Conservation (phyloP, 805 yeast species). For the Candida chauliodis region DNA sequence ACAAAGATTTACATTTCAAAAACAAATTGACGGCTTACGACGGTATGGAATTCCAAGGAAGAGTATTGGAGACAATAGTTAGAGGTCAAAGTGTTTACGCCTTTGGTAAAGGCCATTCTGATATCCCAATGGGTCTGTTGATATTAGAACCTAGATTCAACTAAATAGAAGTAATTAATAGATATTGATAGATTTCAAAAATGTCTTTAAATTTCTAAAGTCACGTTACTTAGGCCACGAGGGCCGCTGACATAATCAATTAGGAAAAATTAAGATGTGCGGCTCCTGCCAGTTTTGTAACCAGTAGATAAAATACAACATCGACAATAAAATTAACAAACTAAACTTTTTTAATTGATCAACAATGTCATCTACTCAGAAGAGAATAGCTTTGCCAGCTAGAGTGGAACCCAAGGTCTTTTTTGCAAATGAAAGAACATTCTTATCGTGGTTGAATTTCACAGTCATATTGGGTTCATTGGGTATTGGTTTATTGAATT, state of each 20-base stretch:
- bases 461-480: constrained; percentile 97
- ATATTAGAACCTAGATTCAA: constrained; percentile 55
- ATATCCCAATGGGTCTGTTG: constrained; percentile 54
- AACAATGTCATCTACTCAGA: constrained; percentile 42
- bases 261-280: too few relatives aligned
- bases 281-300: too few relatives aligned
- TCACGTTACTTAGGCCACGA: too few relatives aligned
- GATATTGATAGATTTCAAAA: too few relatives aligned
- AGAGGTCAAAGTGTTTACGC: constrained; percentile 72
- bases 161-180: too few relatives aligned
- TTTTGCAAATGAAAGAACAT: constrained; percentile 98
- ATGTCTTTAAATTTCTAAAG: too few relatives aligned
- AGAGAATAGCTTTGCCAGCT: constrained; percentile 96
- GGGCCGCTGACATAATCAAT: too few relatives aligned
- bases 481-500: constrained; percentile 92
- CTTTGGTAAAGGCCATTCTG: constrained; percentile 51
- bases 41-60: constrained; percentile 65
- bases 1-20: constrained; percentile 63
- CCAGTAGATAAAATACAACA: constrained; percentile 1
- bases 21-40: constrained; percentile 88
- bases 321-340: not conserved
- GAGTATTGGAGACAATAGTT: constrained; percentile 74
- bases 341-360: too few relatives aligned
- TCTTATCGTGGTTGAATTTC: constrained; percentile 96
- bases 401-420: constrained; percentile 98